These are phyloP conservation scores for Schizophyllum commune DNA, from an alignment of 1,284 basidiomycete species.

Conservation along the genomic window DNA sequence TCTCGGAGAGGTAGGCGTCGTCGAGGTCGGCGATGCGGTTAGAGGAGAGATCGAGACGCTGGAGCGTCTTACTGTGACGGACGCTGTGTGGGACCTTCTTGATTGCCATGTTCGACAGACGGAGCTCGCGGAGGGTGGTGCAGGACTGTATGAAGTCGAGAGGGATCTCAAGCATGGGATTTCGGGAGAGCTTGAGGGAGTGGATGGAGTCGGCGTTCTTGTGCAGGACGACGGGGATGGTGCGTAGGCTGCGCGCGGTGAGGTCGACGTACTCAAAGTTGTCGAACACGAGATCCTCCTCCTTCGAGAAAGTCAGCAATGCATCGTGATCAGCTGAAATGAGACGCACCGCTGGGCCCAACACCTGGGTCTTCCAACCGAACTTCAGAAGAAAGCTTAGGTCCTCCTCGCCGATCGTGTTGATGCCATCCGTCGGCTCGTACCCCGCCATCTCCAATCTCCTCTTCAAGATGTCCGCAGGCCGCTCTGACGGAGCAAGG, in stretches of 20 bases:
- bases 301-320: constrained; percentile 23
- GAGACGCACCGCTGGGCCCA: constrained; percentile 62
- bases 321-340: too few relatives aligned
- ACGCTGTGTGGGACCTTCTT: constrained; percentile 89
- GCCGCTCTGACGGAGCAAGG: constrained; percentile 75
- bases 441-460: constrained; percentile 91
- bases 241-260: constrained; percentile 75
- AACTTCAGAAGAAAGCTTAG: constrained; percentile 86
- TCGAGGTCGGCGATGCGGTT: constrained; percentile 91
- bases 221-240: constrained; percentile 88
- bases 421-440: constrained; percentile 27
- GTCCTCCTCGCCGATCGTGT: constrained; percentile 57
- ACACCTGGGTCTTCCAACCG: constrained; percentile 68
- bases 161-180: constrained; percentile 95
- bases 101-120: constrained; percentile 90
- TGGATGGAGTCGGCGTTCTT: constrained; percentile 82
- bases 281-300: constrained; percentile 71
- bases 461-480: constrained; percentile 79
- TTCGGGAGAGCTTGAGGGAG: constrained; percentile 86
- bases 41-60: constrained; percentile 85
- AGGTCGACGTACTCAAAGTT: constrained; percentile 83
- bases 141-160: constrained; percentile 95
- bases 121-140: constrained; percentile 76
- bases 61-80: constrained; percentile 67
- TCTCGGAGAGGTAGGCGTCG: constrained; percentile 76